Evolutionary conservation across 352 stramenopile species (phyloP).

Genomic region (Phytophthora multivora): DNA sequence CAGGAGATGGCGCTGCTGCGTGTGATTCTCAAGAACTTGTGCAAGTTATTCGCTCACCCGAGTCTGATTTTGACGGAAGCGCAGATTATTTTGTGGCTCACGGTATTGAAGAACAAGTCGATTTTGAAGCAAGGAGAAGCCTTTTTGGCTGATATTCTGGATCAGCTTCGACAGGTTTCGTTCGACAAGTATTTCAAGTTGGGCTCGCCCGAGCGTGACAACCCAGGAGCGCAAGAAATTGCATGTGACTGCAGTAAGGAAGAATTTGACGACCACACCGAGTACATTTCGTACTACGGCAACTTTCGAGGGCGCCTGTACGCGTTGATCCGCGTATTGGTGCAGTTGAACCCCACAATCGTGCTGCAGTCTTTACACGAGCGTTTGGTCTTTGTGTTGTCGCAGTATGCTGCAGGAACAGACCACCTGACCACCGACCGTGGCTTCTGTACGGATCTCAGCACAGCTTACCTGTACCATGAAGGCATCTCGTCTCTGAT

Average conservation of each 20-base stretch:
- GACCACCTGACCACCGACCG: constrained; percentile 56
- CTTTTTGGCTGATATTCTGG: constrained; percentile 44
- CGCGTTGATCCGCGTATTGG: constrained; percentile 67
- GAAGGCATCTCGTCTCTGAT: constrained; percentile 74
- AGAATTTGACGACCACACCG: constrained; percentile 79
- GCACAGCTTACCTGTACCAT: constrained; percentile 74
- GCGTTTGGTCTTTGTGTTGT: constrained; percentile 58
- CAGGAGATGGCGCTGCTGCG: constrained; percentile 58
- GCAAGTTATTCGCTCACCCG: constrained; percentile 64
- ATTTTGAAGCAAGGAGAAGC: constrained; percentile 54
- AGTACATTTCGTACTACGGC: constrained; percentile 76
- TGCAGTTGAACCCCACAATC: constrained; percentile 56
- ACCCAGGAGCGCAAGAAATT: constrained; percentile 28
- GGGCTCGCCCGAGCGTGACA: constrained; percentile 62
- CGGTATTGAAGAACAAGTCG: constrained; percentile 68
- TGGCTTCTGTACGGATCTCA: constrained; percentile 62
- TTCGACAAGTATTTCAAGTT: constrained; percentile 88
- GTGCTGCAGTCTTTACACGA: constrained; percentile 66
- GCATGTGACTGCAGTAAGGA: constrained; percentile 50
- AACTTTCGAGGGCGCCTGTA: constrained; percentile 85
- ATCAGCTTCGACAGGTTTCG: constrained; percentile 56
- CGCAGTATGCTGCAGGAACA: constrained; percentile 45
- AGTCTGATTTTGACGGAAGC: constrained; percentile 73
- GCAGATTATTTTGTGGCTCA: constrained; percentile 79
- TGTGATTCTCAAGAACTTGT: constrained; percentile 52